Conservation (phyloP, 2,329 filamentous ascomycete species). For the Paracoccidioides lutzii region DNA sequence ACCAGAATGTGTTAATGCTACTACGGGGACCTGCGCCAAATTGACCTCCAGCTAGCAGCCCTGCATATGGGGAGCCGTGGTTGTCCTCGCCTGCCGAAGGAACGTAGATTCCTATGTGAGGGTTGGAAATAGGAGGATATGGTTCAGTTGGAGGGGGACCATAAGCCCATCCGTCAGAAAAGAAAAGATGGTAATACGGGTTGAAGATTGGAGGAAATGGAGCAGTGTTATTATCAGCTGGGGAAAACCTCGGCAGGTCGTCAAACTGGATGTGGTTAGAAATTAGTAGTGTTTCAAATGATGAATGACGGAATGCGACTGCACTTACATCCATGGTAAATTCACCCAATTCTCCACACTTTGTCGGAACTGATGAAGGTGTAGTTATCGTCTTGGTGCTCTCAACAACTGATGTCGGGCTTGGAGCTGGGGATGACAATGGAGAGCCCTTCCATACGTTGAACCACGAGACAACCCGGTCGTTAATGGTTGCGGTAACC, state of each 20-base stretch:
- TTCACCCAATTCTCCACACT: constrained; percentile 10
- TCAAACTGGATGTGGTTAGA: constrained; percentile 14
- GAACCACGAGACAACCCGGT: constrained; percentile 5
- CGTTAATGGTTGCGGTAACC: constrained; percentile 5
- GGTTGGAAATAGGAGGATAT: constrained; percentile 33
- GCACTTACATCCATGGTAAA: constrained; percentile 12
- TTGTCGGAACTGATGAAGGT: constrained; percentile 2
- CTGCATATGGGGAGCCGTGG: constrained; percentile 15
- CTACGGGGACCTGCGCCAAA: constrained; percentile 35
- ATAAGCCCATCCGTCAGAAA: constrained; percentile 39
- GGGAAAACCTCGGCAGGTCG: constrained; percentile 15
- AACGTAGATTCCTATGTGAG: constrained; percentile 37
- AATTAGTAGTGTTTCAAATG: neutral
- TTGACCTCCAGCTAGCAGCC: constrained; percentile 30
- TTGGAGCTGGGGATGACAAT: neutral
- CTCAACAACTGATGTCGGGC: neutral
- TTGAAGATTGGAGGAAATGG: constrained; percentile 30
- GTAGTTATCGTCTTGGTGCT: neutral
- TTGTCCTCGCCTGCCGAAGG: constrained; percentile 18
- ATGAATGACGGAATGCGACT: neutral
- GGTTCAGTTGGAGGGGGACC: constrained; percentile 33
- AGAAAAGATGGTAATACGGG: constrained; percentile 40
- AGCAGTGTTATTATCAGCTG: constrained; percentile 17
- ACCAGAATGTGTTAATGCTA: constrained; percentile 36
- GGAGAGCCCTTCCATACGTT: constrained; percentile 1